These are phyloP conservation scores for Scutellaria barbata DNA, from an alignment of 257 asterid species.

Conservation along the genomic window DNA sequence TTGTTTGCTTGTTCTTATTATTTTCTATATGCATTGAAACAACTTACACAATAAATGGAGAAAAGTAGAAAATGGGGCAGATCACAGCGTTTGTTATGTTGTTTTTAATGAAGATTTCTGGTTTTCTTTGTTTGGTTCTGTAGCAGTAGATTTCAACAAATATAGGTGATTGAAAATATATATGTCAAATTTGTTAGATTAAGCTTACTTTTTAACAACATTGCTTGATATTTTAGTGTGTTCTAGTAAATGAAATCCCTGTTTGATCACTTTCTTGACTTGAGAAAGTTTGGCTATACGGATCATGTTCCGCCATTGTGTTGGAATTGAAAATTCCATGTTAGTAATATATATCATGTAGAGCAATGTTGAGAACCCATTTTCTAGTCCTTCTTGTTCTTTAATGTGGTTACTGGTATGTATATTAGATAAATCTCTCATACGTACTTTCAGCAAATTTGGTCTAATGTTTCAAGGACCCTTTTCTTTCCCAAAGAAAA, in stretches of 20 bases:
- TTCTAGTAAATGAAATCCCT: background rate
- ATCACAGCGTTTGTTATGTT: background rate
- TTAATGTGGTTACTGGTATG: too few relatives aligned
- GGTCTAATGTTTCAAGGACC: too few relatives aligned
- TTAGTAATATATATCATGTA: too few relatives aligned
- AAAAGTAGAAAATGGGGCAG: background rate
- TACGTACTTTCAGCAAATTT: background rate
- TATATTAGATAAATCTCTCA: background rate
- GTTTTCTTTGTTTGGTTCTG: background rate
- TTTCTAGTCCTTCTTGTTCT: too few relatives aligned
- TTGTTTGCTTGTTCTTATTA: too few relatives aligned
- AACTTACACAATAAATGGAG: too few relatives aligned
- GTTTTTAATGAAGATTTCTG: background rate
- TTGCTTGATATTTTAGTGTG: background rate
- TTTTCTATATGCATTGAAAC: too few relatives aligned
- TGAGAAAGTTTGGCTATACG: background rate
- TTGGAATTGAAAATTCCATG: too few relatives aligned
- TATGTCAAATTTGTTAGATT: background rate
- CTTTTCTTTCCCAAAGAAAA: background rate
- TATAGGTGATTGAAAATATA: background rate
- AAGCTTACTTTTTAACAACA: background rate
- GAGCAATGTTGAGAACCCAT: too few relatives aligned
- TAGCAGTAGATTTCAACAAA: background rate
- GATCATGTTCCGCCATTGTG: too few relatives aligned
- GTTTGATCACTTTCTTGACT: background rate